A percentile compares a stretch with the other conserved stretches of the same genome.
Conservation (phyloP, 1,139 yeast genomes). For the Kodamaea anthophila region DNA sequence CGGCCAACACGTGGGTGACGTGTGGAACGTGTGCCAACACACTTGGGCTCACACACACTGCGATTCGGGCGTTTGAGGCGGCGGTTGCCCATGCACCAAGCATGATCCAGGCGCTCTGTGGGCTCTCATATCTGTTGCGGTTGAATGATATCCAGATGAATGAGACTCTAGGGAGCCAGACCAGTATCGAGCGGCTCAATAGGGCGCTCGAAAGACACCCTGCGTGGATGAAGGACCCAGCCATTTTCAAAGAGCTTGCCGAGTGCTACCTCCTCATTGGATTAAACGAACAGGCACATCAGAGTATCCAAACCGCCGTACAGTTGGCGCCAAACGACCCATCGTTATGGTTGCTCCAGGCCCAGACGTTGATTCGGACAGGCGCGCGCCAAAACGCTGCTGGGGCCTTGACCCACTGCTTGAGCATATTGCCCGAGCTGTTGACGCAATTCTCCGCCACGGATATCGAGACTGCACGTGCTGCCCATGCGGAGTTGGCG, state of each 20-base stretch:
- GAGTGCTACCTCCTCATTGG: slow-evolving; percentile 44
- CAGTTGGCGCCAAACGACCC: slow-evolving; percentile 38
- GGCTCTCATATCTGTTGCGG: slow-evolving; percentile 36
- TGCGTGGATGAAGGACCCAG: slow-evolving; percentile 26
- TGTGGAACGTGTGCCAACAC: slow-evolving; percentile 47
- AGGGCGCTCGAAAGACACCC: slow-evolving; percentile 31
- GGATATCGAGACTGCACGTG: slow-evolving; percentile 43
- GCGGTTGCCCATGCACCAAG: slow-evolving; percentile 42
- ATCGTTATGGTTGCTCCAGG: slow-evolving; percentile 40
- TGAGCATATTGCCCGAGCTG: slow-evolving; percentile 32
- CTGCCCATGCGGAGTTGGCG: slow-evolving; percentile 50
- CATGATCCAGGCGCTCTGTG: slow-evolving; percentile 35
- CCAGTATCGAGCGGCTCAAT: slow-evolving; percentile 38
- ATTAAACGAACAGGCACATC: slow-evolving; percentile 47
- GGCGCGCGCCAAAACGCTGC: slow-evolving; percentile 42
- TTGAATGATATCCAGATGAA: slow-evolving; percentile 29
- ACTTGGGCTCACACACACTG: slow-evolving; percentile 34
- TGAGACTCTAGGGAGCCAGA: slow-evolving; percentile 36
- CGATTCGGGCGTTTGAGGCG: slow-evolving; percentile 41
- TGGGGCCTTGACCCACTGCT: slow-evolving; percentile 39
- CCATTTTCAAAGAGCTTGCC: slow-evolving; percentile 42
- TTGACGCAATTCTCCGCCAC: slow-evolving; percentile 17
- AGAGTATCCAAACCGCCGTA: slow-evolving; percentile 41
- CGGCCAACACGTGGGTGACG: slow-evolving; percentile 43
- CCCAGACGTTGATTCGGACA: slow-evolving; percentile 39